Conservation (phyloP, 305 asterid genomes). For the Lippia alba region DNA sequence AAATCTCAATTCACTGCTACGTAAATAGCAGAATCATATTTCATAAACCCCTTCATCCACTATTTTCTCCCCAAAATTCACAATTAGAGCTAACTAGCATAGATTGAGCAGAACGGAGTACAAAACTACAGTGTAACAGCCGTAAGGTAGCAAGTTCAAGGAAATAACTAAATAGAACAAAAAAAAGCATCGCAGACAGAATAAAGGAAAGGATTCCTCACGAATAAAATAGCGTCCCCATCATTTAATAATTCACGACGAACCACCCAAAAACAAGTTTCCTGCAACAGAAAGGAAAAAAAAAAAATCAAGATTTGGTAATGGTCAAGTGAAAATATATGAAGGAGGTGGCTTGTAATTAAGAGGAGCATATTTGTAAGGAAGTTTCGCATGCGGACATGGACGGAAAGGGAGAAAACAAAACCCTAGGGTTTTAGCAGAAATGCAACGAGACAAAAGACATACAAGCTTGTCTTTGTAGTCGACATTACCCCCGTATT, state of each 20-base stretch:
- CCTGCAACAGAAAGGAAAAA: conserved; percentile 52
- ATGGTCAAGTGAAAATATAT: not conserved
- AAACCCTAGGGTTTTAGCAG: conserved; percentile 44
- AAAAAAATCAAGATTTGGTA: conserved; percentile 11
- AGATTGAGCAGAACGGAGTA: not conserved
- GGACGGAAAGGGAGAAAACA: not conserved
- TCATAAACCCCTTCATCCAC: conserved; percentile 1
- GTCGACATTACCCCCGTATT: conserved; percentile 82
- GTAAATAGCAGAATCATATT: conserved; percentile 9
- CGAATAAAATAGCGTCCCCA: conserved; percentile 59
- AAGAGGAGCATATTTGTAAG: not conserved
- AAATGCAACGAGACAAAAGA: conserved; percentile 19
- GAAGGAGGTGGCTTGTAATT: not conserved
- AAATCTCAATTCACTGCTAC: not conserved
- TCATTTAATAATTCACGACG: conserved; percentile 89
- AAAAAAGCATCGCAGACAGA: not conserved
- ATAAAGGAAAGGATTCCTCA: conserved; percentile 36
- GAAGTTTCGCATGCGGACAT: not conserved
- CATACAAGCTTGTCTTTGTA: conserved; percentile 88
- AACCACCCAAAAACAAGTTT: conserved; percentile 82
- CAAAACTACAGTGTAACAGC: not conserved
- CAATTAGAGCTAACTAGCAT: conserved; percentile 4
- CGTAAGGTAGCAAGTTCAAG: not conserved
- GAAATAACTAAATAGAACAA: not conserved
- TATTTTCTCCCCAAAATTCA: not conserved